These are phyloP conservation scores for Grigorovia transvaalensis DNA, from an alignment of 805 yeast species.

Conservation along the genomic window DNA sequence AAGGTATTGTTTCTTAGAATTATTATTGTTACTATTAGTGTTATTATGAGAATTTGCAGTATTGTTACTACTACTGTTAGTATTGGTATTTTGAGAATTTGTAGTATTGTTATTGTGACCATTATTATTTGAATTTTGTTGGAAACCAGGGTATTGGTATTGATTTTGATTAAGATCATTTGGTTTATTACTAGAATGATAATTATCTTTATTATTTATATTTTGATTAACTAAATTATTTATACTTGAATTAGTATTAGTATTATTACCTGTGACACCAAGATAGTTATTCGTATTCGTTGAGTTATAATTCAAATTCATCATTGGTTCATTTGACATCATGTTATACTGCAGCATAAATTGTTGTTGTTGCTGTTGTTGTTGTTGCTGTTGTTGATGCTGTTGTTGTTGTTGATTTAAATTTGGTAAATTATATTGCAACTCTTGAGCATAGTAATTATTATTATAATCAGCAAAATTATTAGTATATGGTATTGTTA, in stretches of 20 bases:
- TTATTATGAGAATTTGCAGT: too few species aligned
- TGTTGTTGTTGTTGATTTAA: constrained; percentile 6
- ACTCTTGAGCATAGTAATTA: not conserved
- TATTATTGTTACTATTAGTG: too few species aligned
- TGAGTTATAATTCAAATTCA: not conserved
- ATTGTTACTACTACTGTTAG: not conserved
- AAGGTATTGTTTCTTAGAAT: not conserved
- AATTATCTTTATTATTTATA: not conserved
- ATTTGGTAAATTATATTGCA: not conserved
- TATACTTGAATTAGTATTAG: not conserved
- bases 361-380: constrained; percentile 3
- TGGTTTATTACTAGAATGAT: not conserved
- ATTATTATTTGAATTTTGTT: not conserved
- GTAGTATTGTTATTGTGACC: too few species aligned
- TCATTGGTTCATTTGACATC: not conserved
- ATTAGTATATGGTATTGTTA: not conserved
- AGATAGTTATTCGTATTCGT: not conserved
- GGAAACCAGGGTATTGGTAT: constrained; percentile 16
- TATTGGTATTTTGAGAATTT: too few species aligned
- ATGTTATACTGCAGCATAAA: not conserved
- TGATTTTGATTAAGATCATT: not conserved
- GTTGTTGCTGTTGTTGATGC: constrained; percentile 4
- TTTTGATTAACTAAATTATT: not conserved
- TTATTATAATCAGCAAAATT: not conserved
- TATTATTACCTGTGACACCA: not conserved